Evolutionary conservation across 1,284 basidiomycete species (phyloP).

Genomic region (Psilocybe mexicana): DNA sequence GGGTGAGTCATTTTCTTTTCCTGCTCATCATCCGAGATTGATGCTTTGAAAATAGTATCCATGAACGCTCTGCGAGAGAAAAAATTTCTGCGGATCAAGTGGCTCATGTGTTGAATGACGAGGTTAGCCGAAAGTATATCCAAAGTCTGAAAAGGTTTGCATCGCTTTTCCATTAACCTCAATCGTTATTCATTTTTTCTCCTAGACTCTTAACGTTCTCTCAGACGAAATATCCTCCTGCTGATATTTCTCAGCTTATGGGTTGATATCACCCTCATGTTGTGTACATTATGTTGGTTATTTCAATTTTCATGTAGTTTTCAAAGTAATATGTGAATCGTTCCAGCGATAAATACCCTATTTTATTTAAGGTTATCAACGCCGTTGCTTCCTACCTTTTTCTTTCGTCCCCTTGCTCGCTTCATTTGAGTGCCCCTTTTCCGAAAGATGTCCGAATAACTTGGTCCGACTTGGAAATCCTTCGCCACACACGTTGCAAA

Average conservation of each 20-base stretch:
- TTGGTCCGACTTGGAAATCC: conserved; percentile 76
- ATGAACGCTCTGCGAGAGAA: conserved; percentile 95
- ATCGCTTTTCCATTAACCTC: background rate
- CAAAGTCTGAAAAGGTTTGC: conserved; percentile 91
- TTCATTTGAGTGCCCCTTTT: conserved; percentile 74
- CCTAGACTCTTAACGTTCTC: conserved; percentile 89
- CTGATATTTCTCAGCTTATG: conserved; percentile 90
- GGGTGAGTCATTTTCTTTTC: conserved; percentile 57
- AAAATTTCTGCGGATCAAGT: conserved; percentile 97
- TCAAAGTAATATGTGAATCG: background rate
- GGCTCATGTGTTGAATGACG: conserved; percentile 97
- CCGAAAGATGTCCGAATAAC: conserved; percentile 76
- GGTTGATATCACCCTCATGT: conserved; percentile 49
- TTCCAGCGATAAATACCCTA: background rate
- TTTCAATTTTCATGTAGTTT: background rate
- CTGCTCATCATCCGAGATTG: background rate
- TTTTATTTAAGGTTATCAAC: conserved; percentile 19
- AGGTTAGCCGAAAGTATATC: conserved; percentile 98
- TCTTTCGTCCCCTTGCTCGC: conserved; percentile 26
- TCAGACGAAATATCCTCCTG: conserved; percentile 92
- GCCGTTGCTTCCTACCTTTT: conserved; percentile 44
- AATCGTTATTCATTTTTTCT: conserved; percentile 4
- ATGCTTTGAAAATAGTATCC: conserved; percentile 66
- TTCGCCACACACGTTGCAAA: conserved; percentile 74
- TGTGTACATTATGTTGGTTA: background rate